A percentile compares a stretch with the other conserved stretches of the same genome.
phyloP scores from a whole-genome alignment of 495 filamentous ascomycete species.

The Sphaerosporella brunnea region DNA sequence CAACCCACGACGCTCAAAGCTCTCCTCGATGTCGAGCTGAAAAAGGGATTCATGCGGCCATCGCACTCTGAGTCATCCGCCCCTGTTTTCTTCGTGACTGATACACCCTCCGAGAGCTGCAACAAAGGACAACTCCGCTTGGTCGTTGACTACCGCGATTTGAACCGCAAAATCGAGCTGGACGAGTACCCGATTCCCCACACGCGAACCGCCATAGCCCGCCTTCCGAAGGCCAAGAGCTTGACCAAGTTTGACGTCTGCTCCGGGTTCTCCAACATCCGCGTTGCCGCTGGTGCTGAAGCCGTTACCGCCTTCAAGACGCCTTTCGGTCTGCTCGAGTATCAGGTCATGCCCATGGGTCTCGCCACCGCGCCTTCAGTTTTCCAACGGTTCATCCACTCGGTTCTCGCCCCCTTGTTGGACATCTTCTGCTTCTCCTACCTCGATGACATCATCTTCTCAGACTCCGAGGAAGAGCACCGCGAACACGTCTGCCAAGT shows the following conservation, averaged over 20 bases:
- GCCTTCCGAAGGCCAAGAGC: neutral
- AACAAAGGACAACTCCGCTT: neutral
- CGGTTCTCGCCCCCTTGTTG: slow-evolving; percentile 20
- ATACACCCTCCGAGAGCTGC: neutral
- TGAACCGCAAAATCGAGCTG: neutral
- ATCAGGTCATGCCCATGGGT: slow-evolving; percentile 20
- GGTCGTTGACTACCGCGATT: neutral
- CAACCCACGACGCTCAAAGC: neutral
- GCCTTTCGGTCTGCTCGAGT: slow-evolving; percentile 21
- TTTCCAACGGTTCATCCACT: slow-evolving; percentile 27
- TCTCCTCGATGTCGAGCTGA: neutral
- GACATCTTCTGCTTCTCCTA: slow-evolving; percentile 24
- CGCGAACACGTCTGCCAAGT: slow-evolving; percentile 17
- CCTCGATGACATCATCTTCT: slow-evolving; percentile 29
- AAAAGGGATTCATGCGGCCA: neutral
- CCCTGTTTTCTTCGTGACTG: neutral
- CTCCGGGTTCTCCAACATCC: slow-evolving; percentile 11
- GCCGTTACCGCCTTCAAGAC: slow-evolving; percentile 28
- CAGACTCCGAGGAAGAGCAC: slow-evolving; percentile 16
- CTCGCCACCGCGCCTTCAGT: slow-evolving; percentile 17
- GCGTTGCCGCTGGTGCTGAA: slow-evolving; percentile 24
- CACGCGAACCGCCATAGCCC: neutral
- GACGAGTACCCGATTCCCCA: neutral
- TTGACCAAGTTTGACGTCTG: slow-evolving; percentile 9
- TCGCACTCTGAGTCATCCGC: neutral